These are phyloP conservation scores for Blastobotrys malaysiensis DNA, from an alignment of 1,139 yeast genomes.

Conservation along the genomic window DNA sequence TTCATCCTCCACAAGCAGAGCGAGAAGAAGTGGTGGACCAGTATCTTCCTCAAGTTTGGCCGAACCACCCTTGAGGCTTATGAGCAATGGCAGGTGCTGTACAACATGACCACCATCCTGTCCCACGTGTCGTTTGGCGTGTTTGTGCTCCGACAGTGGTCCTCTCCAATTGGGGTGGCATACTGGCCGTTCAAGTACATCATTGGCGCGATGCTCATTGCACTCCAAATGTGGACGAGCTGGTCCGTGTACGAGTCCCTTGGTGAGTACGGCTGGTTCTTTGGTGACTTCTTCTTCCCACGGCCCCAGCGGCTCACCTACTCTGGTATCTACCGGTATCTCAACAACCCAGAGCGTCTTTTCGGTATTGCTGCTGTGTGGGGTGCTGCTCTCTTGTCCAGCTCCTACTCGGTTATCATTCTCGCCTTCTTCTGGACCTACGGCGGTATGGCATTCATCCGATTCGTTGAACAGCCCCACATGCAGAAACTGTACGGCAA, in stretches of 20 bases:
- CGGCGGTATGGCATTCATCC: conserved; percentile 61
- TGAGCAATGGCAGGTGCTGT: conserved; percentile 70
- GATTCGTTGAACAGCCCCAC: conserved; percentile 73
- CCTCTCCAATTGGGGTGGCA: conserved; percentile 29
- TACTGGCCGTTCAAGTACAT: conserved; percentile 52
- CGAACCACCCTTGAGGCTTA: conserved; percentile 64
- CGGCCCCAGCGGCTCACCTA: conserved; percentile 51
- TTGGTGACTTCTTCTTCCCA: conserved; percentile 79
- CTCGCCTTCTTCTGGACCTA: conserved; percentile 65
- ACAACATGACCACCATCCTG: conserved; percentile 46
- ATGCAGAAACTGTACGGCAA: conserved; percentile 77
- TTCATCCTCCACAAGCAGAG: conserved; percentile 57
- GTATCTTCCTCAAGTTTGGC: conserved; percentile 61
- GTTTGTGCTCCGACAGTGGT: conserved; percentile 35
- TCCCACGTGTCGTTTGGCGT: conserved; percentile 39
- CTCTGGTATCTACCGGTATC: conserved; percentile 78
- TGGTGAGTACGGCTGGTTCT: conserved; percentile 87
- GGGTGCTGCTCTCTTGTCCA: conserved; percentile 66
- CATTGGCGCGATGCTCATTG: conserved; percentile 48
- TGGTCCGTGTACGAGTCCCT: conserved; percentile 65
- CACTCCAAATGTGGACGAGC: conserved; percentile 69
- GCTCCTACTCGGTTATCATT: conserved; percentile 50
- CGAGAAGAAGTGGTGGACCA: conserved; percentile 58
- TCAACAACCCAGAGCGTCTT: conserved; percentile 80
- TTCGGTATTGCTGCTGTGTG: conserved; percentile 80